Conservation (phyloP, 768 basidiomycete genomes). For the Pleurotus djamor region DNA sequence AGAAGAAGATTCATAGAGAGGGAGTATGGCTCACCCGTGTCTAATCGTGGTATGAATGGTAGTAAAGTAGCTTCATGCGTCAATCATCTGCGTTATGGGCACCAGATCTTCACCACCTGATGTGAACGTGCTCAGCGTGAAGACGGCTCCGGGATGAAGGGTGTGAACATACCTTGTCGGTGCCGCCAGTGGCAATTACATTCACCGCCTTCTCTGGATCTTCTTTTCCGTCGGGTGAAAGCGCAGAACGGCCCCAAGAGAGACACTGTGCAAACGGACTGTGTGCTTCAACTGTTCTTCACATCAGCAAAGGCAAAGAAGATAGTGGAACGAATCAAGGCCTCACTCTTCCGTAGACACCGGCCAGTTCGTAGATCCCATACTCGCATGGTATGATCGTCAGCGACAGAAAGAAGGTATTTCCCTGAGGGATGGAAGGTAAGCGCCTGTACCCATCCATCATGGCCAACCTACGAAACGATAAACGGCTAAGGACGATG, state of each 20-base stretch:
- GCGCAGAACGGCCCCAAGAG: conserved; percentile 69
- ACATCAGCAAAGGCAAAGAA: neutral
- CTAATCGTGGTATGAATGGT: neutral
- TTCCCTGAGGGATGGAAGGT: conserved; percentile 91
- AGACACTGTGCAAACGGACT: conserved; percentile 80
- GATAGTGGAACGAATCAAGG: neutral
- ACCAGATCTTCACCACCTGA: conserved; percentile 4
- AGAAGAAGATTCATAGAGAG: neutral
- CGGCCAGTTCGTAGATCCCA: conserved; percentile 89
- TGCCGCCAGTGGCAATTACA: conserved; percentile 66
- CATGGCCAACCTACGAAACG: conserved; percentile 61
- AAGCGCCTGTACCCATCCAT: conserved; percentile 88
- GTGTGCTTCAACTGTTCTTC: conserved; percentile 76
- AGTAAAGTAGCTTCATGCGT: too few relatives aligned
- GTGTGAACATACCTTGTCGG: conserved; percentile 51
- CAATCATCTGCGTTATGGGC: neutral
- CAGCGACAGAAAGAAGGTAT: conserved; percentile 85
- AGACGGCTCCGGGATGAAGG: conserved; percentile 26
- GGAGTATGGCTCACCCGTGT: neutral
- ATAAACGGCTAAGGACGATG: conserved; percentile 8
- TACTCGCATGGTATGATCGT: conserved; percentile 88
- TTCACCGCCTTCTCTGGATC: conserved; percentile 63
- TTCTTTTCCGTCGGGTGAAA: conserved; percentile 34
- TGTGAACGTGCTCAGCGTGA: neutral
- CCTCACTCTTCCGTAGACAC: conserved; percentile 53